Evolutionary conservation across 192 early-diverging fungal species (phyloP), one percentile per base, ranked within the genome.

Genomic region (Phlyctochytrium bullatum): DNA sequence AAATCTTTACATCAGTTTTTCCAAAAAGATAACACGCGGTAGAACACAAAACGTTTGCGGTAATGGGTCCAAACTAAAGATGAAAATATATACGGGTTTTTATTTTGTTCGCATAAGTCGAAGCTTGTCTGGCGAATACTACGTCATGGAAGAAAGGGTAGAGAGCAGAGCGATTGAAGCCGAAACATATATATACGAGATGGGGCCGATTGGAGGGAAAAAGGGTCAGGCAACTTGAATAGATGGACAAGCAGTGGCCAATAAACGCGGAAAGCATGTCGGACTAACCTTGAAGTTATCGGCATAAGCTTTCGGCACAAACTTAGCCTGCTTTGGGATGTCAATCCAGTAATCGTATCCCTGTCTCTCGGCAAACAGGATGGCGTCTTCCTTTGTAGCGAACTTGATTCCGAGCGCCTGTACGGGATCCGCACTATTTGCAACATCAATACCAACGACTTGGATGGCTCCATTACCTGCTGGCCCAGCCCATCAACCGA

Each of bases 291-390:
- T 90, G 87, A 91, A 98, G 86, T 98, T 98, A 63, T 92, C 88
- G 33, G 92, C 90, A 76, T 98, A 98, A 6, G 80, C 71, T 84
- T 94, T 97, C 63, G 87, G 83, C 69, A 86, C 86, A 74, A 94
- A 91, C 53, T 75, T 74, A 58, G 80, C 79, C 72, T 86, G 79
- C 71, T 94, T 89, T n/a, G 94, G 93, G 71, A 96, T 92, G 72
- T 96, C 90, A 25, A 98, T 88, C 80, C 86, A 89, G 76, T 93
- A 93, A 34, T 88, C 87, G 88, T 93, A 98, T 2, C 94, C 94
- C 79, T 97, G 93, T 63, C 91, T 90, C 74, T 97, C 92, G n/a
- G 93, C 96, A 83, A 98, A 98, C 36, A 83, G 73, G 62, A 96
- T 83, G 31, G 96, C 94, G 35, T 91, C 91, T 68, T 98, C 93